Percentiles rank a stretch among this genome's conserved stretches.
These are phyloP conservation scores for Cladobotryum mycophilum DNA, from an alignment of 2,329 filamentous ascomycete genomes.

Conservation along the genomic window DNA sequence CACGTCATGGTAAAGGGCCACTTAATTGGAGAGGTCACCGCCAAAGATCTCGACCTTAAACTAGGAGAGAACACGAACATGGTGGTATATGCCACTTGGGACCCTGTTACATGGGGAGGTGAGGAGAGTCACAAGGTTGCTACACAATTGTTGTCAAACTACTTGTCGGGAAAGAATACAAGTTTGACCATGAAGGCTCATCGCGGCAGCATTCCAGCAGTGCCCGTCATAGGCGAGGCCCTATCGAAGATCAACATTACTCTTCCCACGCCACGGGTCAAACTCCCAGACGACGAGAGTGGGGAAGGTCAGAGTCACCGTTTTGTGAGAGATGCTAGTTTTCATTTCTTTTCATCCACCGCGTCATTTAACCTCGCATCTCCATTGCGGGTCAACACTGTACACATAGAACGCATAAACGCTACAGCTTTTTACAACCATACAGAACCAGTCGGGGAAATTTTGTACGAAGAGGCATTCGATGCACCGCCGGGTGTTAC, in stretches of 20 bases:
- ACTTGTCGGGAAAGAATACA: conserved; percentile 82
- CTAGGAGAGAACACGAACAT: conserved; percentile 69
- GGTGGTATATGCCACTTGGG: conserved; percentile 64
- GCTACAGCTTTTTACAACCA: conserved; percentile 83
- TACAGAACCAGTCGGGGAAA: conserved; percentile 69
- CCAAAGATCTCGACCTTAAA: conserved; percentile 55
- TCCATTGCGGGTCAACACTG: conserved; percentile 63
- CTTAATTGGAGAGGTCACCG: conserved; percentile 67
- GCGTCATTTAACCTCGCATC: conserved; percentile 79
- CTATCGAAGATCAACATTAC: conserved; percentile 67
- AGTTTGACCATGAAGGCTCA: conserved; percentile 70
- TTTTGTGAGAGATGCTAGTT: conserved; percentile 80
- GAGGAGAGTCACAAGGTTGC: conserved; percentile 55
- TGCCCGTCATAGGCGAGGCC: conserved; percentile 65
- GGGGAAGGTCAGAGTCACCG: conserved; percentile 38
- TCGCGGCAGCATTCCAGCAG: conserved; percentile 62
- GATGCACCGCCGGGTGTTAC: conserved; percentile 68
- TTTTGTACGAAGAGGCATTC: conserved; percentile 69
- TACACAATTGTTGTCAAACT: conserved; percentile 71
- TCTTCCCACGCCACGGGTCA: conserved; percentile 63
- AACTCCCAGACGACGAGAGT: conserved; percentile 44
- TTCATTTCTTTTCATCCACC: conserved; percentile 82
- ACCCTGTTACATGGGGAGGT: conserved; percentile 58
- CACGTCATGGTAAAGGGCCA: conserved; percentile 68
- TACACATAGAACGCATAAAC: conserved; percentile 74